Conservation (phyloP, 176 grass and related monocot species). For the Triticum monococcum region DNA sequence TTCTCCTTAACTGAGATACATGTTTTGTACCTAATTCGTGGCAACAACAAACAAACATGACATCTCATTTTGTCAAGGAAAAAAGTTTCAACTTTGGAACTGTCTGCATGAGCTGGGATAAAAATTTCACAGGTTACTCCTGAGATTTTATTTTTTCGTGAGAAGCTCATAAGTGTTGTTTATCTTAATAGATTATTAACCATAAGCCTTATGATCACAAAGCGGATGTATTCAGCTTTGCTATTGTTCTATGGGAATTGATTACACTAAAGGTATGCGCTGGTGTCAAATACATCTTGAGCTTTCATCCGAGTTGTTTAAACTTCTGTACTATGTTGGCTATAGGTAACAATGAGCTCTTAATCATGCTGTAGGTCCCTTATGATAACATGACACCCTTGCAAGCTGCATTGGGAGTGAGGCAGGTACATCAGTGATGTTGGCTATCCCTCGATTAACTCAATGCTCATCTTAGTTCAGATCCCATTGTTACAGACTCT, state of each 20-base stretch:
- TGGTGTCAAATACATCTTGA: slow-evolving; percentile 16
- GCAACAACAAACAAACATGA: neutral
- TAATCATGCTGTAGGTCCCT: slow-evolving; percentile 54
- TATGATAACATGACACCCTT: slow-evolving; percentile 90
- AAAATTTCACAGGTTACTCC: neutral
- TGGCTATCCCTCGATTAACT: neutral
- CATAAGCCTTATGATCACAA: slow-evolving; percentile 88
- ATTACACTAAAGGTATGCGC: slow-evolving; percentile 66
- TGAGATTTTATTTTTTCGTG: neutral
- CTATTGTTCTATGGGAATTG: slow-evolving; percentile 90
- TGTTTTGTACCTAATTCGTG: neutral
- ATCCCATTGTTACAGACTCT: neutral
- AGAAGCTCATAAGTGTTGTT: slow-evolving; percentile 24
- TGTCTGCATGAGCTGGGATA: neutral
- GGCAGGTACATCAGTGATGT: slow-evolving; percentile 55
- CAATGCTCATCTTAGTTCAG: neutral
- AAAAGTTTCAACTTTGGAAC: neutral
- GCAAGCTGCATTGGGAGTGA: slow-evolving; percentile 93
- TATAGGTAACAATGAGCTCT: slow-evolving; percentile 3
- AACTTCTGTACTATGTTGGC: neutral
- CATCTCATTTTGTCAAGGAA: neutral
- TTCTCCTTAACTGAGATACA: neutral
- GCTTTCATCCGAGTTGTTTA: slow-evolving; percentile 8
- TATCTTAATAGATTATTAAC: slow-evolving; percentile 78
- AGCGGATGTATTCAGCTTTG: slow-evolving; percentile 98